Percentiles rank a stretch among this genome's conserved stretches.
Evolutionary conservation across 2,329 filamentous ascomycete species (phyloP).

Genomic region (Mycosphaerella sp.): DNA sequence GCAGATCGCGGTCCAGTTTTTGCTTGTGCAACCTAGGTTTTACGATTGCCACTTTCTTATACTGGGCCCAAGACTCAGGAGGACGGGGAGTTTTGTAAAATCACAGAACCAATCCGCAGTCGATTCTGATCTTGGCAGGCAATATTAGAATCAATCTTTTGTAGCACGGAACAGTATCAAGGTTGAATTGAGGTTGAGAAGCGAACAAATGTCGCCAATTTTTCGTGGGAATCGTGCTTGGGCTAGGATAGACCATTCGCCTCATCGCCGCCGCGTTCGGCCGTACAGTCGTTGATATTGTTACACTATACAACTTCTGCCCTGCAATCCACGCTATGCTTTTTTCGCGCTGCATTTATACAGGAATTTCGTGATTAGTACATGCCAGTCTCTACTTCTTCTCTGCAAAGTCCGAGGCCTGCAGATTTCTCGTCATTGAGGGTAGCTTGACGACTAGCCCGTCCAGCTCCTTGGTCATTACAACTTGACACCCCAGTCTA

Average conservation of each 20-base stretch:
- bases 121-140: no score
- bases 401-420: constrained; percentile 77
- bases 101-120: no score
- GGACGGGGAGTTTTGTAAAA: no score
- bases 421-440: constrained; percentile 90
- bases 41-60: no score
- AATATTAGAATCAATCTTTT: no score
- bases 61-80: no score
- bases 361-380: neutral
- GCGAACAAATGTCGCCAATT: no score
- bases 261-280: neutral
- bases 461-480: constrained; percentile 85
- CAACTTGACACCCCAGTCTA: constrained; percentile 80
- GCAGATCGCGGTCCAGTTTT: no score
- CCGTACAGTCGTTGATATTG: neutral
- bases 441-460: constrained; percentile 80
- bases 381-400: constrained; percentile 27
- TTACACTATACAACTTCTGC: neutral
- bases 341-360: neutral
- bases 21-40: no score
- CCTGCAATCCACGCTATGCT: neutral
- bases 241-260: neutral
- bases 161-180: no score
- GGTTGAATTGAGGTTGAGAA: no score
- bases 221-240: neutral